These are phyloP conservation scores for Penicillium lividum DNA, from an alignment of 495 filamentous ascomycete species.

Conservation along the genomic window DNA sequence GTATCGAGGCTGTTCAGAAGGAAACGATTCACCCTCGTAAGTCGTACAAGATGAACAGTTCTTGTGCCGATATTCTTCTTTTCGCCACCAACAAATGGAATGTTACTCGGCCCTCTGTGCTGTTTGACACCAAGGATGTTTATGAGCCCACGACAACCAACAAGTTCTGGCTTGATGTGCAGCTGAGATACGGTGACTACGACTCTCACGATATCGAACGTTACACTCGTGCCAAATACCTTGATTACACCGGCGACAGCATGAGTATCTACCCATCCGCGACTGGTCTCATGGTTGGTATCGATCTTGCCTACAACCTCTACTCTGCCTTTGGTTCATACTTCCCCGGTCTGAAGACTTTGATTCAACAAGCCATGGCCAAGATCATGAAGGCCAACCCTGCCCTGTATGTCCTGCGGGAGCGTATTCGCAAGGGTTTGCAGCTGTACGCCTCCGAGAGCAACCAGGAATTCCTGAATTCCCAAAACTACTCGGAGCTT, in stretches of 20 bases:
- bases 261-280: constrained; percentile 99
- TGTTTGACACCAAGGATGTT: constrained; percentile 95
- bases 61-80: constrained; percentile 95
- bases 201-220: constrained; percentile 98
- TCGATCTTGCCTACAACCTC: constrained; percentile 97
- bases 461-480: constrained; percentile 99
- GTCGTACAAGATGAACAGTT: constrained; percentile 99
- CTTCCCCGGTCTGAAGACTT: constrained; percentile 96
- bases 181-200: constrained; percentile 97
- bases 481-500: constrained; percentile 98
- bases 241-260: constrained; percentile 98
- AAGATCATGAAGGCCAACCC: constrained; percentile 99
- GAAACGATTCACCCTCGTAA: constrained; percentile 99
- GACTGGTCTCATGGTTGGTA: constrained; percentile 96
- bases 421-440: constrained; percentile 98
- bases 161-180: constrained; percentile 99
- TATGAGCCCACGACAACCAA: constrained; percentile 95
- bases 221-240: constrained; percentile 96
- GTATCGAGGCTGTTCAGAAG: constrained; percentile 98
- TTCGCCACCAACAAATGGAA: constrained; percentile 99
- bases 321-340: constrained; percentile 98
- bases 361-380: constrained; percentile 97
- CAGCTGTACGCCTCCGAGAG: constrained; percentile 98
- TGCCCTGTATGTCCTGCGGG: constrained; percentile 91
- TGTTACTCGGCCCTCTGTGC: constrained; percentile 85